These are phyloP conservation scores for Penicillium sclerotigenum DNA, from an alignment of 2,329 filamentous ascomycete genomes.

Conservation along the genomic window DNA sequence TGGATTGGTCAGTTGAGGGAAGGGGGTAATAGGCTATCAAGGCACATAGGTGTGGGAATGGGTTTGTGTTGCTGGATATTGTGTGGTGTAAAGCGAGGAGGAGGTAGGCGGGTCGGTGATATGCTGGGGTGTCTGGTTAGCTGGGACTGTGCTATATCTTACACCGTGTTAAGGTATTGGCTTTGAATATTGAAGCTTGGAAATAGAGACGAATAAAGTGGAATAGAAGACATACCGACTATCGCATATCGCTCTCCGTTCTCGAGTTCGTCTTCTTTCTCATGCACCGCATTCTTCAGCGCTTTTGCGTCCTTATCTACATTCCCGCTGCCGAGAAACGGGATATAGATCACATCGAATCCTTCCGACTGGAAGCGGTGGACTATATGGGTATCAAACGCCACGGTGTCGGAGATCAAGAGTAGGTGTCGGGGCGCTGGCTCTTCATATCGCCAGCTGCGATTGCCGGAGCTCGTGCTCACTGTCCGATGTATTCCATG, in stretches of 20 bases:
- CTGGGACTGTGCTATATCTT: not conserved
- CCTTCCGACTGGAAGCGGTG: slow-evolving; percentile 57
- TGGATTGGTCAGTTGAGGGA: slow-evolving; percentile 9
- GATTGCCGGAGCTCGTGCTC: slow-evolving; percentile 17
- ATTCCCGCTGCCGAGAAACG: slow-evolving; percentile 35
- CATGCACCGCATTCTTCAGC: slow-evolving; percentile 49
- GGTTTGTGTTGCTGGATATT: slow-evolving; percentile 49
- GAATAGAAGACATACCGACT: slow-evolving; percentile 47
- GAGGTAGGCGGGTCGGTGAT: slow-evolving; percentile 55
- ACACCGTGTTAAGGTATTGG: not conserved
- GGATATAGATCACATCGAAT: slow-evolving; percentile 56
- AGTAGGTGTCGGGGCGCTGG: slow-evolving; percentile 26
- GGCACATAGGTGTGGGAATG: slow-evolving; percentile 55
- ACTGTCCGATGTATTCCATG: slow-evolving; percentile 12
- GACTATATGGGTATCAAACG: slow-evolving; percentile 53
- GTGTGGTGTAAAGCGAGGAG: slow-evolving; percentile 48
- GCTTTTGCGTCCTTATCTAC: slow-evolving; percentile 49
- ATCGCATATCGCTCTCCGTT: slow-evolving; percentile 57
- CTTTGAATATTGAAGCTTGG: not conserved
- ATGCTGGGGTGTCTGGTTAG: slow-evolving; percentile 44
- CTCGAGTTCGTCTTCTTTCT: slow-evolving; percentile 53
- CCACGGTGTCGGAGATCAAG: slow-evolving; percentile 29
- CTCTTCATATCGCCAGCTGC: slow-evolving; percentile 14
- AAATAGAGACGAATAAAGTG: not conserved
- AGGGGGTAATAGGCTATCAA: slow-evolving; percentile 58